Evolutionary conservation across 306 rosid genomes (phyloP), one percentile per base, ranked within the genome.

Genomic region (Prosopis cineraria): DNA sequence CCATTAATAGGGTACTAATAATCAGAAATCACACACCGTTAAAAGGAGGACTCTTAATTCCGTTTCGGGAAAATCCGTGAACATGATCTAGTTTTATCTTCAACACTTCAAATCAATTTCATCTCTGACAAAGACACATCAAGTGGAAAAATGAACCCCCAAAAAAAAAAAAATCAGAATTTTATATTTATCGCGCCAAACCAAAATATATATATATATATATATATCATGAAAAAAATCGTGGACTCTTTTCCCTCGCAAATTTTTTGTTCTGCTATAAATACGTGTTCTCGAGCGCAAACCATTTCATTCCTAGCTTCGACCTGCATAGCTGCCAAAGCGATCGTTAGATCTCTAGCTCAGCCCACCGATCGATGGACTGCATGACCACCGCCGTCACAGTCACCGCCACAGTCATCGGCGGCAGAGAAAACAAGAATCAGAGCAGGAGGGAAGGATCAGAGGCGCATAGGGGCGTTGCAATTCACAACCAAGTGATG

Each of bases 401-500:
- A 3, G n/a, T 43, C 65, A 7, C 33, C 29, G 45, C 11, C 58
- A 1, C 67, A 33, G 29, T 2, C 62, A 7, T 31, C 3, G 65
- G 43, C 6, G 10, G n/a, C 67, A 17, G 45, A 30, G 67, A 60
- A 13, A 60, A 60, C 25, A 41, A 27, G 71, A 69, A 76, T 76
- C 34, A 64, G 78, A 73, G 16, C 50, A 34, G 52, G 48, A 68
- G 12, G 1, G 82, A 59, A n/a, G 80, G 78, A 47, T 17, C 44
- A 2, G 85, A 78, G 5, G 76, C 7, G 1, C 6, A 29, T 53
- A 52, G 64, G 73, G 83, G 84, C 1, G 78, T 77, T 48, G 90
- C 89, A 19, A 77, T 93, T 84, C 98, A 93, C 40, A 91, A 79
- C 82, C 98, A 91, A 78, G 94, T 93, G 8, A 83, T 86, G n/a